Evolutionary conservation across 208 protist species (phyloP).

Genomic region (Leishmania martiniquensis): DNA sequence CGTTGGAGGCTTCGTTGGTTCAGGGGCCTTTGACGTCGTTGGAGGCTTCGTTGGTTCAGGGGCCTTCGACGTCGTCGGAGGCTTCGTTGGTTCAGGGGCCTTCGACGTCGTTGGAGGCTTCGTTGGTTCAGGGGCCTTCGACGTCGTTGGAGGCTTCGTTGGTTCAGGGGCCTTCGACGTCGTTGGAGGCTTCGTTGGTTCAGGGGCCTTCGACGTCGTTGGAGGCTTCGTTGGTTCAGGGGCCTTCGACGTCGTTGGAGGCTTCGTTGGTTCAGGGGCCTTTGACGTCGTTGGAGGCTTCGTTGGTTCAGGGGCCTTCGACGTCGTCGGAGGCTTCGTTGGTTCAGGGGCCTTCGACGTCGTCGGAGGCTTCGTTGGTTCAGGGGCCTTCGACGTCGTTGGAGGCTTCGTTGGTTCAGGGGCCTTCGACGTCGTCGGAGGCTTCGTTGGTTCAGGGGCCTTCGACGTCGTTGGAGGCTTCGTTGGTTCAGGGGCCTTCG

Average conservation of each 20-base stretch:
- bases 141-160: background rate
- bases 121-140: background rate
- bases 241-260: background rate
- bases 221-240: too few relatives aligned
- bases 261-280: background rate
- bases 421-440: too few relatives aligned
- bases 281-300: background rate
- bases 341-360: background rate
- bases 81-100: background rate
- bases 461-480: background rate
- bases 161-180: too few relatives aligned
- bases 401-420: background rate
- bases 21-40: background rate
- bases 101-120: background rate
- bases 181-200: background rate
- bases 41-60: too few relatives aligned
- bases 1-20: background rate
- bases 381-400: background rate
- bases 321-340: background rate
- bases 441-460: background rate
- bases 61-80: too few relatives aligned
- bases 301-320: background rate
- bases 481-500: too few relatives aligned
- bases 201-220: background rate
- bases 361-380: background rate